phyloP scores from a whole-genome alignment of 2,329 filamentous ascomycete species.

The Trichoderma asperellum region DNA sequence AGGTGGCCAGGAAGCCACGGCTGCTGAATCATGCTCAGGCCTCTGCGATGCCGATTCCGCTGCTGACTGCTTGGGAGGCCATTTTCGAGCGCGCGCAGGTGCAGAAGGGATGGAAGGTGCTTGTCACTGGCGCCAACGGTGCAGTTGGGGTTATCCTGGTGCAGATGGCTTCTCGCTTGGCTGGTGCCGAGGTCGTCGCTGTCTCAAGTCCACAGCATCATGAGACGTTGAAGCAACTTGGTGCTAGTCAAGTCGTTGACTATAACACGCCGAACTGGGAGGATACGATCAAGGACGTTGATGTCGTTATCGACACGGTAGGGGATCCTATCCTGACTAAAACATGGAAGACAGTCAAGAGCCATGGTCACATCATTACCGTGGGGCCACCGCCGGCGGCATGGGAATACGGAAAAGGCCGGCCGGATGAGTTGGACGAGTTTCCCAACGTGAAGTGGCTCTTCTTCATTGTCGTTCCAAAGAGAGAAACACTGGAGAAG shows the following conservation, averaged over 20 bases:
- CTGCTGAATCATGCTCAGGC: conserved; percentile 35
- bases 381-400: conserved; percentile 42
- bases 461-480: conserved; percentile 40
- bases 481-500: conserved; percentile 31
- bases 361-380: conserved; percentile 40
- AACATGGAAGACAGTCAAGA: conserved; percentile 39
- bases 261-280: conserved; percentile 37
- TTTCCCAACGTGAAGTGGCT: conserved; percentile 35
- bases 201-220: conserved; percentile 37
- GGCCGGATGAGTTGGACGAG: conserved; percentile 30
- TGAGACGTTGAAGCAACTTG: conserved; percentile 31
- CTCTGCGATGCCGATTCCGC: conserved; percentile 40
- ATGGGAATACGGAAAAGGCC: conserved; percentile 38
- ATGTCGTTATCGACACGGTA: conserved; percentile 41
- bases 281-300: conserved; percentile 31
- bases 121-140: conserved; percentile 40
- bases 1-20: conserved; percentile 34
- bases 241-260: conserved; percentile 35
- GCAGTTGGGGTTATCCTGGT: conserved; percentile 39
- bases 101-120: conserved; percentile 30
- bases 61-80: conserved; percentile 40
- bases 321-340: conserved; percentile 37
- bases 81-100: conserved; percentile 34
- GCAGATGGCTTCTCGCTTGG: conserved; percentile 36
- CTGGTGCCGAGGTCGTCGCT: conserved; percentile 36